Evolutionary conservation across 495 filamentous ascomycete genomes (phyloP), one percentile per base, ranked within the genome.

Genomic region (Tuber microsphaerosporum): DNA sequence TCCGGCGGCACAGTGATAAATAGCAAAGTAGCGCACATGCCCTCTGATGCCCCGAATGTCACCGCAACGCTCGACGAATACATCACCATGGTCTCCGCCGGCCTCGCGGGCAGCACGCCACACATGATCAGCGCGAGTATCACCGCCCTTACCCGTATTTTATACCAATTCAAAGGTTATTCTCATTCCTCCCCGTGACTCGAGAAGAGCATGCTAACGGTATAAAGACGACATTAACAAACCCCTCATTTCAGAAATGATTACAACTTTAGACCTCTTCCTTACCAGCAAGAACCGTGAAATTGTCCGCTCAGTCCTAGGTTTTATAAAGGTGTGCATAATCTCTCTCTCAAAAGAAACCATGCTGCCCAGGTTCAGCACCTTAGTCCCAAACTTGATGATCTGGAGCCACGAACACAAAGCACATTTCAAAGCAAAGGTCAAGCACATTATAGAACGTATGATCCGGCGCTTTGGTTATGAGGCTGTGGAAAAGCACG

Each of bases 331-430:
- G 86, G 95, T 98, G 26, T 94, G 91, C 74, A 89, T 97, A 72
- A 92, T 98, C 78, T 91, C 91, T 74, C 86, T 98, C 44, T 92
- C 93, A 1, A 89, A 89, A 34, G 88, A 90, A 8, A 83, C 93
- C 75, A 89, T 99, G 86, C 85, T 88, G 42, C 89, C 92, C 22
- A 88, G 92, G 44, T 87, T 99, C 46, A 83, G 85, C 41, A 88
- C 89, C 2, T 86, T 98, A 72, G 88, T 99, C 37, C 92, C 94
- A 34, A 96, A 94, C 83, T 85, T 97, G 16, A 92, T 97, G 90
- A 90, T 92, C 31, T 99, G 95, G 95, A 93, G 91, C 80, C 93
- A 97, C 84, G 95, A 99, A 84, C 96, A 99, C 86, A 97, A 97
- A 85, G 93, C 92, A 22, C 93, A 95, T 81, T 93, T 98, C 83